phyloP scores from a whole-genome alignment of 1,139 yeast genomes.

The Nakaseomyces sp. region DNA sequence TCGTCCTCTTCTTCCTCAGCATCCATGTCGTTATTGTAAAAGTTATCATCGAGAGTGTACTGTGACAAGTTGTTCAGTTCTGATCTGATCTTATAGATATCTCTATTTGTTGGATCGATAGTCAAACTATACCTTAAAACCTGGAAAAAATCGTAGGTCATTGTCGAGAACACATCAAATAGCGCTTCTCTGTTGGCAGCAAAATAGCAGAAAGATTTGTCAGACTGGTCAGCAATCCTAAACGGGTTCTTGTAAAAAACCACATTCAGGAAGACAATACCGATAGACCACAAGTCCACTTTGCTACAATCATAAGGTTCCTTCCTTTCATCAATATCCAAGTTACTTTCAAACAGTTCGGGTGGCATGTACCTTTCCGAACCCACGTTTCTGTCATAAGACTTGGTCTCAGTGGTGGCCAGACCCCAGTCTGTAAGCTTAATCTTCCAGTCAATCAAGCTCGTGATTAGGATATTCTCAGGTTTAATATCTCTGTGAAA shows the following conservation, averaged over 20 bases:
- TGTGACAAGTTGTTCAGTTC: constrained; percentile 54
- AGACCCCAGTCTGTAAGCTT: constrained; percentile 89
- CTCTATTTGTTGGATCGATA: constrained; percentile 81
- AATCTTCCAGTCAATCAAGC: constrained; percentile 59
- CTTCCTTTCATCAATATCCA: constrained; percentile 35
- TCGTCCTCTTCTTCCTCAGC: constrained; percentile 33
- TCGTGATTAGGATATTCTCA: constrained; percentile 71
- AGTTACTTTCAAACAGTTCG: constrained; percentile 57
- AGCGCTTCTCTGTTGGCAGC: constrained; percentile 82
- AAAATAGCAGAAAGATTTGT: constrained; percentile 79
- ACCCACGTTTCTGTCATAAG: constrained; percentile 84
- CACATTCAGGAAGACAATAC: constrained; percentile 74
- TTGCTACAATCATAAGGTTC: constrained; percentile 73
- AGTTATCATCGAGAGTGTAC: constrained; percentile 81
- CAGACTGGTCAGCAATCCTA: constrained; percentile 71
- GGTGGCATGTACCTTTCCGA: constrained; percentile 98
- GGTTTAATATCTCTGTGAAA: constrained; percentile 89
- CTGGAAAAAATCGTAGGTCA: constrained; percentile 79
- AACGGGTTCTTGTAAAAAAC: constrained; percentile 91
- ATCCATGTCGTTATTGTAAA: constrained; percentile 39
- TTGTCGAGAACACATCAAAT: constrained; percentile 83
- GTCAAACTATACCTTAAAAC: constrained; percentile 72
- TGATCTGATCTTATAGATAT: constrained; percentile 47
- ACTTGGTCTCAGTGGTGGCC: constrained; percentile 57
- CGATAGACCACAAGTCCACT: constrained; percentile 90